Base-by-base conservation (phyloP, 805 yeast genomes). In the Barnettozyma pratensis region DNA sequence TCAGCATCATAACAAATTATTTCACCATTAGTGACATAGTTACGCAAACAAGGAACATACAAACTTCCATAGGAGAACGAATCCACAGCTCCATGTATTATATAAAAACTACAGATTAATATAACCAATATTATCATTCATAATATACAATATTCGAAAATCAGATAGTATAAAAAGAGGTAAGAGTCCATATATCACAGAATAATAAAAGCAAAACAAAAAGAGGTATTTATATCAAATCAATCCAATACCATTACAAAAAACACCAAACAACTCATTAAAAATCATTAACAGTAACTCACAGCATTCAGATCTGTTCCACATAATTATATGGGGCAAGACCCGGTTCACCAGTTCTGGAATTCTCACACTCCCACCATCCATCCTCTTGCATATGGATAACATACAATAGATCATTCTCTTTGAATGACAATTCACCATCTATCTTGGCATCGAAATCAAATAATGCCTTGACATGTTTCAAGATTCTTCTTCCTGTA, bases 301-400 rank as follows among this genome's bases (percentile, higher is more conserved):
- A n/a, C 14, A 7, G 19, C 26, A 19, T 27, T 44, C 37, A 51
- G 14, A 57, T 42, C 45, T 49, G 49, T 45, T 61, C 67, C 40
- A 75, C 56, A 51, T 75, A 82, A 56, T 83, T 82, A 56, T 84
- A 77, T 37, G 88, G 87, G 4, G 85, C 87, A 34, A 81, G 69
- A 2, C 88, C 88, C 9, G 45, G 52, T 8, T 44, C 42, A 1
- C 58, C 55, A 9, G 70, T 64, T 35, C 71, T 70, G 34, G 73
- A 49, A 25, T 79, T 78, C 55, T 82, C 88, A 32, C 80, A 81
- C 56, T 78, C 81, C 88, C 88, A 83, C 88, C 88, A 82, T 1
- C 86, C 86, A 55, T 82, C 88, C 26, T 81, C 82, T 60, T 81
- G 86, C 72, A 70, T 76, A 41, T 71, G 73, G 14, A 80, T 56